Evolutionary conservation across 2,329 filamentous ascomycete genomes (phyloP), one percentile per base, ranked within the genome.

Genomic region (Penicillium sp.): DNA sequence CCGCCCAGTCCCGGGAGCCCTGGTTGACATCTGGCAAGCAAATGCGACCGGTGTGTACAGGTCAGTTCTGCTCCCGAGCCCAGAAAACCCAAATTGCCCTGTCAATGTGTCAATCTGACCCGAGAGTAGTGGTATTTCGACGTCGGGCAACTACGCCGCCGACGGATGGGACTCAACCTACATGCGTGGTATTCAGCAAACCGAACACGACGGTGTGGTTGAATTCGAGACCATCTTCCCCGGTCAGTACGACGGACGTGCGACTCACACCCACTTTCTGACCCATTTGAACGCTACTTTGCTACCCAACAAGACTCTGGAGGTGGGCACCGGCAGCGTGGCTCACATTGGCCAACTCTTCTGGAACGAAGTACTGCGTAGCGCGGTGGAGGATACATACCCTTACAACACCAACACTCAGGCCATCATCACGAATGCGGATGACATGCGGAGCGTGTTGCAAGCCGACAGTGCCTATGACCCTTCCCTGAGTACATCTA

Each of bases 401-500:
- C 82, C 82, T 1, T 75, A 75, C 56, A 72, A 45, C 60, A 69
- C 61, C 42, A 75, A 75, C 63, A 72, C 68, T 0, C 70, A 74
- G 44, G 58, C 33, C 2, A 53, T 78, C 28, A 81, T 77, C 9
- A 71, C 70, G 50, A 84, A 84, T 61, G 76, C 75, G 3, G 76
- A 80, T 1, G 82, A 84, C 62, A 68, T 64, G 67, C 68, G 67
- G 65, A 78, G 79, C 65, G 71, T 79, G 17, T 65, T 71, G 62
- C 76, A 80, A 66, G 78, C 80, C 10, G 78, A 77, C 53, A 77
- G 75, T 5, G 75, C 79, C 42, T 82, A 82, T 58, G 82, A 84
- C 61, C 84, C 84, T 0, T 86, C 70, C 76, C 84, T 12, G 81
- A 86, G 70, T 86, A 84, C 63, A 76, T 84, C 45, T 81, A 84